phyloP scores from a whole-genome alignment of 306 rosid genomes.

The Macrotyloma uniflorum region DNA sequence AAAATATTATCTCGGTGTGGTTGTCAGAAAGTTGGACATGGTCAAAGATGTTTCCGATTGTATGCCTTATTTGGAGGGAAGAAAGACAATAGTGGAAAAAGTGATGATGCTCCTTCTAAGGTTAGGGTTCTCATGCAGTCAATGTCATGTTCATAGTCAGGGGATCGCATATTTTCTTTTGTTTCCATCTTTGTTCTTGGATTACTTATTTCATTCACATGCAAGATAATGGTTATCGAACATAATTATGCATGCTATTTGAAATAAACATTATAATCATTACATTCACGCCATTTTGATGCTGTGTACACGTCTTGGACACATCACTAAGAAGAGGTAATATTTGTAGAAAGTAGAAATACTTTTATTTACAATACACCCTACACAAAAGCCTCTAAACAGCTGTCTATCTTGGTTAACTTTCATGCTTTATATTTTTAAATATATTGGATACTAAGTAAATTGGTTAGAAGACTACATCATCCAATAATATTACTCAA shows the following conservation, averaged over 20 bases:
- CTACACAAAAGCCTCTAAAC: background rate
- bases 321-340: background rate
- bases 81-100: constrained; percentile 63
- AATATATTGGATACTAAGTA: too few relatives aligned
- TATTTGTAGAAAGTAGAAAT: background rate
- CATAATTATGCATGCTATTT: background rate
- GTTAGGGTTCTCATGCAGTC: constrained; percentile 43
- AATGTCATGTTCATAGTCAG: background rate
- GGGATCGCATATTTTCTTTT: background rate
- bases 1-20: constrained; percentile 40
- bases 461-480: too few relatives aligned
- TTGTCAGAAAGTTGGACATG: constrained; percentile 42
- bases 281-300: background rate
- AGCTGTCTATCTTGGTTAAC: background rate
- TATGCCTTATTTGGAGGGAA: constrained; percentile 66
- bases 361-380: background rate
- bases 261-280: background rate
- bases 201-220: background rate
- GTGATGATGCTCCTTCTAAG: constrained; percentile 72
- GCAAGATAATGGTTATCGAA: background rate
- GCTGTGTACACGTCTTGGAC: background rate
- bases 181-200: background rate
- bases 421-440: too few relatives aligned
- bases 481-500: too few relatives aligned
- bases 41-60: constrained; percentile 47